Conservation (phyloP, 805 yeast genomes). For the Candida oleophila region DNA sequence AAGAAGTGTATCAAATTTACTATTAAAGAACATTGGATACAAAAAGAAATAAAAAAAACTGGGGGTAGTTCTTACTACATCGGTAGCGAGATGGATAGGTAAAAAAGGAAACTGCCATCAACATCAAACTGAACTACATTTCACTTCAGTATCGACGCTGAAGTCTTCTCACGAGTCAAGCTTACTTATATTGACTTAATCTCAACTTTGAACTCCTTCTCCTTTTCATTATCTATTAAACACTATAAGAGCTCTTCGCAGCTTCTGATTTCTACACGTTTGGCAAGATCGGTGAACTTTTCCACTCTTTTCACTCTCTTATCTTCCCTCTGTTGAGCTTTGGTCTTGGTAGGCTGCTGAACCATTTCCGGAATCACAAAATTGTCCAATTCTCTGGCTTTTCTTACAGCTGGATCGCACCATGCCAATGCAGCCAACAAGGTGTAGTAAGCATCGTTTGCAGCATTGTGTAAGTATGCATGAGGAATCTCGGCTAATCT, state of each 20-base stretch:
- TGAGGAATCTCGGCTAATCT: conserved; percentile 52
- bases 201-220: too few relatives aligned
- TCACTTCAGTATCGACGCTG: too few relatives aligned
- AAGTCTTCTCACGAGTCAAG: too few relatives aligned
- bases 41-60: too few relatives aligned
- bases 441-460: conserved; percentile 69
- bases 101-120: too few relatives aligned
- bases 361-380: neutral
- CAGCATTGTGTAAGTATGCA: conserved; percentile 65
- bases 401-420: conserved; percentile 47
- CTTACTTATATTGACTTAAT: too few relatives aligned
- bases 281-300: conserved; percentile 7
- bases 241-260: neutral
- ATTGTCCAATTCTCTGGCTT: conserved; percentile 14
- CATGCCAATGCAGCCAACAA: conserved; percentile 48
- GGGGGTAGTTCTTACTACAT: too few relatives aligned
- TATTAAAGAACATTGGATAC: too few relatives aligned
- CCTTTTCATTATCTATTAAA: too few relatives aligned
- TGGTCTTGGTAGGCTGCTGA: neutral
- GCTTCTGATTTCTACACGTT: neutral
- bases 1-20: too few relatives aligned
- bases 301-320: conserved; percentile 2
- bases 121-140: too few relatives aligned
- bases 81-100: too few relatives aligned
- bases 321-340: neutral